These are phyloP conservation scores for Paspalum notatum DNA, from an alignment of 176 grass and related monocot species.

Conservation along the genomic window DNA sequence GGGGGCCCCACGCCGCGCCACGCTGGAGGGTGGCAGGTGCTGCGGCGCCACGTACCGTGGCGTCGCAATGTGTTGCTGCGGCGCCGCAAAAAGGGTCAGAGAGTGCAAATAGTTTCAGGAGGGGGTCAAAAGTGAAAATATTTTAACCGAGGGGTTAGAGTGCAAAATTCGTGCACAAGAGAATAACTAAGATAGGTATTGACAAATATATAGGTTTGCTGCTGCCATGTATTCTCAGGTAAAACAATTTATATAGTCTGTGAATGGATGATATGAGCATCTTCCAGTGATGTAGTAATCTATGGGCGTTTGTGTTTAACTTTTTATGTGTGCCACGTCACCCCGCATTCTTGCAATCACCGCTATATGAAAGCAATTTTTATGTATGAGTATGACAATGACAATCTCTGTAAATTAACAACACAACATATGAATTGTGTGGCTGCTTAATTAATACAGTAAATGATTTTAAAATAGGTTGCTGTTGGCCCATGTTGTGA, in stretches of 20 bases:
- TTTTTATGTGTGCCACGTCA: background rate
- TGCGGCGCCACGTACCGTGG: too few relatives aligned
- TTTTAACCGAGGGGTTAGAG: too few relatives aligned
- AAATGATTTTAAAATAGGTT: background rate
- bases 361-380: background rate
- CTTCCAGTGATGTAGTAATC: slow-evolving; percentile 7
- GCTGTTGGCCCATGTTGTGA: background rate
- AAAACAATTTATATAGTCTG: slow-evolving; percentile 15
- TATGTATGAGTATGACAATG: background rate
- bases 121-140: too few relatives aligned
- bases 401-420: slow-evolving; percentile 1
- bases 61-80: too few relatives aligned
- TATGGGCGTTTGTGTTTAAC: background rate
- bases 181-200: slow-evolving; percentile 23
- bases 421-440: background rate
- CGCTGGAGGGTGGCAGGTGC: too few relatives aligned
- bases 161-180: too few relatives aligned
- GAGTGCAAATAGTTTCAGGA: too few relatives aligned
- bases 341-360: background rate
- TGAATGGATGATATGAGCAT: slow-evolving; percentile 16
- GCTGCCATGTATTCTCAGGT: background rate
- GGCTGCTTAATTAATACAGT: background rate
- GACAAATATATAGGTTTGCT: slow-evolving; percentile 22
- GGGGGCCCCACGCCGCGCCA: too few relatives aligned
- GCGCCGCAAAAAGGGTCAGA: too few relatives aligned